phyloP scores from a whole-genome alignment of 257 asterid species.

The Rehmannia glutinosa region DNA sequence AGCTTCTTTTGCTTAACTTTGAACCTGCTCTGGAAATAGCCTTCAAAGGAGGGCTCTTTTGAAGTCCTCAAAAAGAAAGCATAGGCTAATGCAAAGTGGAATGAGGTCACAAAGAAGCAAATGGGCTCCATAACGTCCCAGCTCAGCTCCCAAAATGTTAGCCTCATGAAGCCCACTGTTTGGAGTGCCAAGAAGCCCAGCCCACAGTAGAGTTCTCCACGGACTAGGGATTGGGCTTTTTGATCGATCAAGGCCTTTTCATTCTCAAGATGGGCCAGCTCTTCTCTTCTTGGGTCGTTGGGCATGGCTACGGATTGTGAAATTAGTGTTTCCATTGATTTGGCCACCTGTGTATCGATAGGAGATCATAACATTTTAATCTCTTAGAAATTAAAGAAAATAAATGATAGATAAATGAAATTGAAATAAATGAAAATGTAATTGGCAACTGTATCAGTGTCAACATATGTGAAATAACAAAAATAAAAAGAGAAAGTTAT shows the following conservation, averaged over 20 bases:
- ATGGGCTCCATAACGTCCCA: slow-evolving; percentile 99
- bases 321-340: slow-evolving; percentile 59
- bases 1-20: slow-evolving; percentile 45
- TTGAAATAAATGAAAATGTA: too few species aligned
- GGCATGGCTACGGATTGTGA: slow-evolving; percentile 49
- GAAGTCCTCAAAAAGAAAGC: slow-evolving; percentile 57
- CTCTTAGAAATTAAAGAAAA: too few species aligned
- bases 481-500: too few species aligned
- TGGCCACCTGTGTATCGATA: slow-evolving; percentile 51
- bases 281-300: slow-evolving; percentile 67
- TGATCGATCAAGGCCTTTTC: slow-evolving; percentile 53
- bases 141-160: slow-evolving; percentile 84
- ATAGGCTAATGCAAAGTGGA: slow-evolving; percentile 72
- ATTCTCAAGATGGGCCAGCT: slow-evolving; percentile 46
- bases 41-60: slow-evolving; percentile 66
- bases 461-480: too few species aligned
- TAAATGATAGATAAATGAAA: too few species aligned
- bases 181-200: slow-evolving; percentile 63
- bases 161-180: slow-evolving; percentile 79
- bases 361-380: neutral
- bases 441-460: too few species aligned
- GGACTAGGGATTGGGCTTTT: slow-evolving; percentile 61
- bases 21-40: slow-evolving; percentile 49
- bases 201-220: slow-evolving; percentile 54
- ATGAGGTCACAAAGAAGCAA: slow-evolving; percentile 77